phyloP scores from a whole-genome alignment of 176 grass and related monocot species.

The Hordeum vulgare region DNA sequence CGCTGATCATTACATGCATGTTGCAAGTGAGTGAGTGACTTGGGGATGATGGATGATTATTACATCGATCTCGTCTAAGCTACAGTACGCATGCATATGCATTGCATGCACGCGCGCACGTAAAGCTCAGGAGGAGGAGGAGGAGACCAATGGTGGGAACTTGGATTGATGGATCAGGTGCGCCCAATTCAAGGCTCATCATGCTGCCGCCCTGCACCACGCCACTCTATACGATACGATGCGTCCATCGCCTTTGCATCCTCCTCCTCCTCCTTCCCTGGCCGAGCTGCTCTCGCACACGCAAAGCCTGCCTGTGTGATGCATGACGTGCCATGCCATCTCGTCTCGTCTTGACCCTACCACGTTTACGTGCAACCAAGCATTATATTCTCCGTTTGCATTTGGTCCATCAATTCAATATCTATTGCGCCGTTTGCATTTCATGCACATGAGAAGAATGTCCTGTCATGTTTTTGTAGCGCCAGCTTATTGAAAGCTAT shows the following conservation, averaged over 20 bases:
- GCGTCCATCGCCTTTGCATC: background rate
- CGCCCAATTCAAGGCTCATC: constrained; percentile 27
- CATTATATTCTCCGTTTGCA: background rate
- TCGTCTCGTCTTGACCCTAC: background rate
- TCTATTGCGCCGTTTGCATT: background rate
- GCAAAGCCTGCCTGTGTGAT: background rate
- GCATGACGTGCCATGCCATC: background rate
- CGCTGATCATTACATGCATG: background rate
- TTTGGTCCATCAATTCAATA: background rate
- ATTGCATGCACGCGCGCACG: background rate
- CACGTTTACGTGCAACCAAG: background rate
- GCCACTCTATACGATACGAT: background rate
- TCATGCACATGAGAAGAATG: background rate
- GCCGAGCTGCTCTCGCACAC: background rate
- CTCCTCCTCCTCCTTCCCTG: background rate
- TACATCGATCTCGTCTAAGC: background rate
- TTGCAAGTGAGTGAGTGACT: background rate
- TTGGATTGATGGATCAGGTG: background rate
- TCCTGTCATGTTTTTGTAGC: background rate
- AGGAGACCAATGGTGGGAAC: background rate
- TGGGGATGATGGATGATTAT: constrained; percentile 5
- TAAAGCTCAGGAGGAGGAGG: background rate
- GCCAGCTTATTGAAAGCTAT: background rate
- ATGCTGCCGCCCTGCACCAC: background rate
- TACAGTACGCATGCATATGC: background rate